Conservation (phyloP, 1,284 basidiomycete species). For the Moesziomyces globuligerus region DNA sequence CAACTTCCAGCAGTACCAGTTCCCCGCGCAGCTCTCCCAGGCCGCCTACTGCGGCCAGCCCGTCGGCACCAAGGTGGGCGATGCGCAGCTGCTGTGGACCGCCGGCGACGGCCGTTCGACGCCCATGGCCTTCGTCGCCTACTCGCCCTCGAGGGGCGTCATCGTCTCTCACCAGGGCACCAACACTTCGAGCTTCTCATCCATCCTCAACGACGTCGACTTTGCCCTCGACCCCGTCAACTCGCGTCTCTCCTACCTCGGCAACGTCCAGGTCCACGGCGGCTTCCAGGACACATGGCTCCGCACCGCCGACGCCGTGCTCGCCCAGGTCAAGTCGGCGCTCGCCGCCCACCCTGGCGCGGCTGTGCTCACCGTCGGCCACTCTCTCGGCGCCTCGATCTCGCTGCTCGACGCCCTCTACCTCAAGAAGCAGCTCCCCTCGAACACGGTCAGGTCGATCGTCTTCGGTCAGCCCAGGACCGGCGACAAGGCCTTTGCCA, state of each 20-base stretch:
- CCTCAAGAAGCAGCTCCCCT: conserved; percentile 39
- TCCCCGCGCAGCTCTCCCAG: conserved; percentile 49
- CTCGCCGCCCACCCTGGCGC: conserved; percentile 34
- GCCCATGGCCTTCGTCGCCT: conserved; percentile 49
- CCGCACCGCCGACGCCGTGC: conserved; percentile 41
- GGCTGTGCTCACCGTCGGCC: conserved; percentile 48
- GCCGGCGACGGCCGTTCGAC: conserved; percentile 48
- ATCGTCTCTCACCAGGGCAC: conserved; percentile 56
- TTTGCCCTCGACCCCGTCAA: conserved; percentile 32
- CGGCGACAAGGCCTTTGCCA: conserved; percentile 50
- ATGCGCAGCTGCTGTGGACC: conserved; percentile 48
- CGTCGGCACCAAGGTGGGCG: conserved; percentile 40
- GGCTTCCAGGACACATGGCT: conserved; percentile 61
- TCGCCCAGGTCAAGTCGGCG: conserved; percentile 45
- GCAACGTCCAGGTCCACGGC: conserved; percentile 38
- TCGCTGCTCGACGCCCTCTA: conserved; percentile 50
- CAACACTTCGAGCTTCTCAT: conserved; percentile 46
- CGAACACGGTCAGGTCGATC: conserved; percentile 30
- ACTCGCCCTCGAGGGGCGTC: conserved; percentile 48
- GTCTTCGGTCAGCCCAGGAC: conserved; percentile 56
- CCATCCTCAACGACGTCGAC: conserved; percentile 49
- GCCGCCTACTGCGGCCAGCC: conserved; percentile 43
- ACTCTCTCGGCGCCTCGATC: conserved; percentile 61
- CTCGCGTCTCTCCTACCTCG: conserved; percentile 39
- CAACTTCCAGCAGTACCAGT: conserved; percentile 36